phyloP scores from a whole-genome alignment of 495 filamentous ascomycete genomes.

The Penicillium odoratum region DNA sequence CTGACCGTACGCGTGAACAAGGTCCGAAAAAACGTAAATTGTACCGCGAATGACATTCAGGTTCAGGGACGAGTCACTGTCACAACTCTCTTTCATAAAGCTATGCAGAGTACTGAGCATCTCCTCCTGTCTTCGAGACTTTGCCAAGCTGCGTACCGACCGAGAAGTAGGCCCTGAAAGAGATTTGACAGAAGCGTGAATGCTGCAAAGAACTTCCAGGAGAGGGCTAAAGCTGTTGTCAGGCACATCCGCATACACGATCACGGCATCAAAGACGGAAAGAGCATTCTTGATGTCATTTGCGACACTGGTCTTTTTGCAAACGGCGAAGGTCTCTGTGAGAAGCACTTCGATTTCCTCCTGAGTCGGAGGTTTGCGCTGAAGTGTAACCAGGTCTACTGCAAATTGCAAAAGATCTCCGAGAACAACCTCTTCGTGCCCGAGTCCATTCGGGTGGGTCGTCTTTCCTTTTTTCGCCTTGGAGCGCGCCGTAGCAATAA shows the following conservation, averaged over 20 bases:
- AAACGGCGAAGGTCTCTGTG: slow-evolving; percentile 66
- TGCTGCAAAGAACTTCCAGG: slow-evolving; percentile 77
- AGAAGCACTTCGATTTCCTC: slow-evolving; percentile 67
- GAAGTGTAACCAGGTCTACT: slow-evolving; percentile 80
- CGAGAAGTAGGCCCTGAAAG: slow-evolving; percentile 74
- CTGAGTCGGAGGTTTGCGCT: slow-evolving; percentile 71
- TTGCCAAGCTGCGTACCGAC: slow-evolving; percentile 72
- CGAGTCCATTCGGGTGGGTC: slow-evolving; percentile 41
- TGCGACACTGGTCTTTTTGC: slow-evolving; percentile 69
- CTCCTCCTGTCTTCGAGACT: slow-evolving; percentile 73
- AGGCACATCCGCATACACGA: slow-evolving; percentile 77
- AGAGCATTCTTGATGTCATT: slow-evolving; percentile 76
- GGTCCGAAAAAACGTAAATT: slow-evolving; percentile 65
- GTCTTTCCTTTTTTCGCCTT: slow-evolving; percentile 55
- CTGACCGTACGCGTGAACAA: slow-evolving; percentile 52
- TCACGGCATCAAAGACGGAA: slow-evolving; percentile 73
- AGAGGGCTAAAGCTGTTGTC: slow-evolving; percentile 63
- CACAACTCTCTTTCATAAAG: slow-evolving; percentile 54
- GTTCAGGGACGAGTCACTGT: slow-evolving; percentile 50
- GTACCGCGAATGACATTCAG: slow-evolving; percentile 67
- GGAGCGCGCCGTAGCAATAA: slow-evolving; percentile 35
- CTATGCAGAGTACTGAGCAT: slow-evolving; percentile 65
- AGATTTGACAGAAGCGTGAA: slow-evolving; percentile 70
- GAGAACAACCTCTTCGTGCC: slow-evolving; percentile 65
- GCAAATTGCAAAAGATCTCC: slow-evolving; percentile 70